Percentiles rank a stretch among this genome's conserved stretches.
Evolutionary conservation across 2,329 filamentous ascomycete genomes (phyloP).

Genomic region (Trichoderma harzianum): DNA sequence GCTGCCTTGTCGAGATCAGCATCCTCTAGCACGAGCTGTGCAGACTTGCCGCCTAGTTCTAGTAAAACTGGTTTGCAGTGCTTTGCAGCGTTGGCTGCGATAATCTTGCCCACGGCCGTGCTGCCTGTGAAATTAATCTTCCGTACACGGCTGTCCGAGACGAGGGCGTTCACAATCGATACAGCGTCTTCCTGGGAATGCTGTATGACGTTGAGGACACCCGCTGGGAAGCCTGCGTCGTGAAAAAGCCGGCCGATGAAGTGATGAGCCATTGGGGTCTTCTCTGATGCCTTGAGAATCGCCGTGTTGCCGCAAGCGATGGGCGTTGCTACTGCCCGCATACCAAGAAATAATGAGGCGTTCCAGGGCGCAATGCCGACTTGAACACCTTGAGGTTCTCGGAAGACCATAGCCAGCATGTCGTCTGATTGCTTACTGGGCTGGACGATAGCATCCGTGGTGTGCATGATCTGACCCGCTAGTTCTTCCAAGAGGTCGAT

Average conservation of each 20-base stretch:
- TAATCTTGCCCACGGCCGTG: conserved; percentile 68
- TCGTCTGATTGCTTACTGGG: background rate
- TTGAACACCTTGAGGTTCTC: background rate
- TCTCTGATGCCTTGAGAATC: background rate
- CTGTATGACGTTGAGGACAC: conserved; percentile 70
- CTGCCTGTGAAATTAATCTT: conserved; percentile 88
- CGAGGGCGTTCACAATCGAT: conserved; percentile 62
- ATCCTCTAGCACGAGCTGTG: background rate
- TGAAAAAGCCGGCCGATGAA: conserved; percentile 61
- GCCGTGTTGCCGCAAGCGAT: background rate
- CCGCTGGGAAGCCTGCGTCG: conserved; percentile 72
- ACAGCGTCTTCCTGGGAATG: conserved; percentile 58
- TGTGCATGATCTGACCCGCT: background rate
- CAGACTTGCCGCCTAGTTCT: conserved; percentile 43
- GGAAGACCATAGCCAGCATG: background rate
- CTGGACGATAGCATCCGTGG: background rate
- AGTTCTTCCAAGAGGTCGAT: background rate
- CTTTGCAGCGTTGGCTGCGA: conserved; percentile 66
- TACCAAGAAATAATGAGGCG: background rate
- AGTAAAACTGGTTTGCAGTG: conserved; percentile 75
- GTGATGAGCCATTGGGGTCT: conserved; percentile 32
- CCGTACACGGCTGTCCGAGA: conserved; percentile 62
- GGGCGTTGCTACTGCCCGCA: background rate
- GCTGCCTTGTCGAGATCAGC: background rate
- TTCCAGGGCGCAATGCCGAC: background rate